Percentiles rank a stretch among this genome's conserved stretches.
phyloP scores from a whole-genome alignment of 148 eudicot species.

The Simmondsia chinensis region DNA sequence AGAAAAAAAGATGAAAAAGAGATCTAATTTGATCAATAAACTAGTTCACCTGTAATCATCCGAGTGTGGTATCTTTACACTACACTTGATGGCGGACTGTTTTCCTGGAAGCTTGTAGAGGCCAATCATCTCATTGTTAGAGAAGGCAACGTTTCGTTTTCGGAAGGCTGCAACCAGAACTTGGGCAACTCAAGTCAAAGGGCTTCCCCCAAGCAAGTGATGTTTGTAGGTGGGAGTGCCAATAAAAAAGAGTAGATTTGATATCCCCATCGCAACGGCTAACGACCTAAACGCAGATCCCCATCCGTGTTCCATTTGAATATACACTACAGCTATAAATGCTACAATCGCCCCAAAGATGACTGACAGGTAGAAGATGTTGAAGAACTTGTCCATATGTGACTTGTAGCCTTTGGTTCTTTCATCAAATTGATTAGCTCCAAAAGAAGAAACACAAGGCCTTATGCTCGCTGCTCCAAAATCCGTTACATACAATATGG shows the following conservation, averaged over 20 bases:
- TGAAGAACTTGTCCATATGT: slow-evolving; percentile 69
- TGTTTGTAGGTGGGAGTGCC: slow-evolving; percentile 82
- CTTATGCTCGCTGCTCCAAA: slow-evolving; percentile 89
- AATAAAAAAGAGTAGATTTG: slow-evolving; percentile 64
- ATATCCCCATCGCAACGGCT: slow-evolving; percentile 73
- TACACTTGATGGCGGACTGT: slow-evolving; percentile 69
- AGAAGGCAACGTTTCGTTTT: slow-evolving; percentile 52
- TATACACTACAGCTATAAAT: slow-evolving; percentile 69
- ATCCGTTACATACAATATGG: slow-evolving; percentile 61
- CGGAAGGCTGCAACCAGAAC: slow-evolving; percentile 73
- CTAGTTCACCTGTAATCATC: slow-evolving; percentile 67
- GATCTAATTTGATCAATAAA: too few species aligned
- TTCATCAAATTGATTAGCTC: slow-evolving; percentile 92
- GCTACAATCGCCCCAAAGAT: slow-evolving; percentile 77
- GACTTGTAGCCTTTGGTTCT: slow-evolving; percentile 46
- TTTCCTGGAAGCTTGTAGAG: slow-evolving; percentile 79
- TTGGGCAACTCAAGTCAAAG: slow-evolving; percentile 78
- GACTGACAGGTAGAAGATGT: slow-evolving; percentile 73
- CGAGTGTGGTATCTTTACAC: slow-evolving; percentile 65
- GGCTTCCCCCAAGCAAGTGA: slow-evolving; percentile 86
- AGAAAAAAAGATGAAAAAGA: too few species aligned
- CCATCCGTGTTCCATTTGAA: slow-evolving; percentile 69
- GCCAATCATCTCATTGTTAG: slow-evolving; percentile 56
- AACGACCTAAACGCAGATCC: slow-evolving; percentile 67
- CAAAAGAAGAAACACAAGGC: slow-evolving; percentile 88